Evolutionary conservation across 2,329 filamentous ascomycete species (phyloP).

Genomic region (Cyphellophora europaea): DNA sequence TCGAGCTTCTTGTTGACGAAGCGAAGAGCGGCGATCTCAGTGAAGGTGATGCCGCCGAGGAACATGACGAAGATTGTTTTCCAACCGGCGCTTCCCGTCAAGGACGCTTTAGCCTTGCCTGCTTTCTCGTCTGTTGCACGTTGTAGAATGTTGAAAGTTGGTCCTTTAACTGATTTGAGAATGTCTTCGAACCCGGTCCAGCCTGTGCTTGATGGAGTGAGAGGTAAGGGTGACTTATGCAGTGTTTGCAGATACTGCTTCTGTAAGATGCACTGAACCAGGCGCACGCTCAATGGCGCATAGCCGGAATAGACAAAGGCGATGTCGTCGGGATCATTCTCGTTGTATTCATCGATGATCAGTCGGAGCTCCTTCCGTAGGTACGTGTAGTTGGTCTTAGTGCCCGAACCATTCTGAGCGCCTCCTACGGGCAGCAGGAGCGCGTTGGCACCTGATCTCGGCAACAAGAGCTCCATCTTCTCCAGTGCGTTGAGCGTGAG

Average conservation of each 20-base stretch:
- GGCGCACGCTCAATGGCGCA: slow-evolving; percentile 79
- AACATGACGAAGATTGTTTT: slow-evolving; percentile 97
- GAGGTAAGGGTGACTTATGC: slow-evolving; percentile 52
- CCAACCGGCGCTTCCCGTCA: slow-evolving; percentile 64
- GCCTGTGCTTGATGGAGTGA: slow-evolving; percentile 58
- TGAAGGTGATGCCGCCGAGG: slow-evolving; percentile 90
- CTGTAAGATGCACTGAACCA: slow-evolving; percentile 87
- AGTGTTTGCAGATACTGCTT: slow-evolving; percentile 73
- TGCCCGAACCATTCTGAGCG: slow-evolving; percentile 41
- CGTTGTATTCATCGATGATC: slow-evolving; percentile 93
- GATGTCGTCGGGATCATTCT: slow-evolving; percentile 86
- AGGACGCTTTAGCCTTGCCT: slow-evolving; percentile 70
- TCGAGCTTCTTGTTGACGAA: slow-evolving; percentile 82
- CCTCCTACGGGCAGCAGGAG: slow-evolving; percentile 70
- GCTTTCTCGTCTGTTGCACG: slow-evolving; percentile 81
- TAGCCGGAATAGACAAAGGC: slow-evolving; percentile 98
- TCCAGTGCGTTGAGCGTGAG: slow-evolving; percentile 82
- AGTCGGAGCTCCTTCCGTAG: slow-evolving; percentile 77
- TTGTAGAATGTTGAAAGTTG: slow-evolving; percentile 85
- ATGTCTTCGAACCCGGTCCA: slow-evolving; percentile 93
- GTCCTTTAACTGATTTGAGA: slow-evolving; percentile 75
- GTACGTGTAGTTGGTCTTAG: slow-evolving; percentile 82
- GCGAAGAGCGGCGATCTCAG: slow-evolving; percentile 85
- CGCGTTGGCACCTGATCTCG: slow-evolving; percentile 66
- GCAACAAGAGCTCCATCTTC: slow-evolving; percentile 76